A percentile compares a stretch with the other conserved stretches of the same genome.
Conservation (phyloP, 306 rosid species). For the Cucurbita moschata region DNA sequence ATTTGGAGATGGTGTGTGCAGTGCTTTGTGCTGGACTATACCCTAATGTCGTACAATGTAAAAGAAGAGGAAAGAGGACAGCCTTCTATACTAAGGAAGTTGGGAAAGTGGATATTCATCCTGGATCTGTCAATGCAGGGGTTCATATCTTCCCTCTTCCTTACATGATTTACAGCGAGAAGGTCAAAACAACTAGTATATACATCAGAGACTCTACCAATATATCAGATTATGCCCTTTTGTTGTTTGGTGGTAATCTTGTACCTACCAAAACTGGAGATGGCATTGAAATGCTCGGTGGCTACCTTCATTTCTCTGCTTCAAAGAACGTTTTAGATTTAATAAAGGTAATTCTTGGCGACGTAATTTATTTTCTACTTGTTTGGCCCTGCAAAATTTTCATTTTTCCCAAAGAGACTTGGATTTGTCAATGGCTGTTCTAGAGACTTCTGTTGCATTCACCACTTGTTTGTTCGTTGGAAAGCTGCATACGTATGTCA, state of each 20-base stretch:
- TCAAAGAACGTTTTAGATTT: constrained; percentile 71
- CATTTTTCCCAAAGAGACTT: no score
- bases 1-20: constrained; percentile 93
- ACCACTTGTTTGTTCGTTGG: no score
- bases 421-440: no score
- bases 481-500: background rate
- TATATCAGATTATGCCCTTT: constrained; percentile 84
- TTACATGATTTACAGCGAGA: constrained; percentile 88
- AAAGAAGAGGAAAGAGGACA: constrained; percentile 76
- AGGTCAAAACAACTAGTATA: constrained; percentile 74
- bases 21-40: constrained; percentile 89
- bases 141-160: constrained; percentile 89
- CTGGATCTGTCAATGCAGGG: constrained; percentile 90
- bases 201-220: constrained; percentile 75
- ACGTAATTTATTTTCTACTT: background rate
- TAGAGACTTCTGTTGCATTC: no score
- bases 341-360: constrained; percentile 41
- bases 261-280: constrained; percentile 52
- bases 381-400: background rate
- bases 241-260: constrained; percentile 82
- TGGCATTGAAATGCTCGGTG: constrained; percentile 96
- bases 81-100: constrained; percentile 86
- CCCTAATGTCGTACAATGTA: constrained; percentile 95
- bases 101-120: constrained; percentile 91
- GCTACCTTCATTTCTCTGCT: constrained; percentile 94